These are phyloP conservation scores for Coemansia sp. DNA, from an alignment of 192 early-diverging fungal species.

Conservation along the genomic window DNA sequence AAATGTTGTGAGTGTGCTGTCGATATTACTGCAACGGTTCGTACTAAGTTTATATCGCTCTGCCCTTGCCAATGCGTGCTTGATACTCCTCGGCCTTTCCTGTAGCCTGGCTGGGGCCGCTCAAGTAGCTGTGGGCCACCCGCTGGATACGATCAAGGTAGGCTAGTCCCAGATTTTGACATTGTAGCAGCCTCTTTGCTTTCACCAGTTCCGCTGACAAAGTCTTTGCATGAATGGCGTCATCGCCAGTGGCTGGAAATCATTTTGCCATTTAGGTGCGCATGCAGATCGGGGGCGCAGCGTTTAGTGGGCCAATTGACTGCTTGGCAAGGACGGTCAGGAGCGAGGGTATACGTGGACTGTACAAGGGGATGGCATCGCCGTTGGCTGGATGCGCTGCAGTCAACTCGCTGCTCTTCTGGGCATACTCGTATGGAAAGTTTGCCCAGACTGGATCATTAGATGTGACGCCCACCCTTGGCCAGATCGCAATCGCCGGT, in stretches of 20 bases:
- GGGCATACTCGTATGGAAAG: conserved; percentile 73
- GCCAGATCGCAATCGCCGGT: conserved; percentile 83
- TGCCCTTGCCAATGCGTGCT: not conserved
- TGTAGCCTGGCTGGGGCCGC: conserved; percentile 69
- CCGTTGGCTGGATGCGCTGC: conserved; percentile 81
- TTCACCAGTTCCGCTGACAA: not conserved
- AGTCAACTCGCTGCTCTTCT: conserved; percentile 87
- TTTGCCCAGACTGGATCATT: conserved; percentile 58
- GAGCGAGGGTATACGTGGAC: conserved; percentile 75
- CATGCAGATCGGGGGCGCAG: conserved; percentile 64
- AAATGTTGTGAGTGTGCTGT: not conserved
- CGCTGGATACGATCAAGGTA: conserved; percentile 86
- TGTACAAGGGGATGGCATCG: conserved; percentile 90
- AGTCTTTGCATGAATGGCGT: conserved; percentile 19
- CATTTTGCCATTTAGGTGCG: conserved; percentile 60
- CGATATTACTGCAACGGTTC: not conserved
- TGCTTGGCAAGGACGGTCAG: conserved; percentile 82
- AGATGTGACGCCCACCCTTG: conserved; percentile 61
- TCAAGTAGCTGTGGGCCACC: conserved; percentile 74
- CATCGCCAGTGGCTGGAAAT: conserved; percentile 9
- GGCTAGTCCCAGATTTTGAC: not conserved
- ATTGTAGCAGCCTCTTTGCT: not conserved
- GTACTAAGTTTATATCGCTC: not conserved
- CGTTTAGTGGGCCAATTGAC: conserved; percentile 76
- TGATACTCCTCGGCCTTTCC: not conserved